These are phyloP conservation scores for Solanum verrucosum DNA, from an alignment of 257 asterid genomes.

Conservation along the genomic window DNA sequence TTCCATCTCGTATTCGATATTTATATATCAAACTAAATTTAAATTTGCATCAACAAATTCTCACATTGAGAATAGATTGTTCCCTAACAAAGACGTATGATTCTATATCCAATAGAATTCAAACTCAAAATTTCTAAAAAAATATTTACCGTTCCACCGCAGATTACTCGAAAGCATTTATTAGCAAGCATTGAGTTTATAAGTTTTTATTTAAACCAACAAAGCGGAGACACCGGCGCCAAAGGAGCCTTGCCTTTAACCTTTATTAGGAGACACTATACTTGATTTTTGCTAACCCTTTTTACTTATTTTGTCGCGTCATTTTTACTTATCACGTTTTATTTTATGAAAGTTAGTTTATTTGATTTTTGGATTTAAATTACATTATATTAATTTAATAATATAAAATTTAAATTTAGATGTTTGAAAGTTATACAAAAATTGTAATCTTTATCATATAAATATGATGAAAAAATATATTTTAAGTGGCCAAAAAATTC, in stretches of 20 bases:
- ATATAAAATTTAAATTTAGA: not conserved
- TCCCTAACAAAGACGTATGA: not conserved
- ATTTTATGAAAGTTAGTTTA: not conserved
- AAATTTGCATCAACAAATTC: not conserved
- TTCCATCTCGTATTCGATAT: not conserved
- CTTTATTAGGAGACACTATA: constrained; percentile 37
- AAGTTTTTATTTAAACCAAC: not conserved
- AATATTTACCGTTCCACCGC: not conserved
- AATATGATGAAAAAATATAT: not conserved
- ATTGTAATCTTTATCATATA: not conserved
- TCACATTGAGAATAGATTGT: not conserved
- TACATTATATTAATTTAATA: not conserved
- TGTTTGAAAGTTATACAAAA: not conserved
- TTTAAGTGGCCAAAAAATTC: no score
- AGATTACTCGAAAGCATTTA: not conserved
- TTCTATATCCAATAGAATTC: not conserved
- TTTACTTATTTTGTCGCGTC: not conserved
- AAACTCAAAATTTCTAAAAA: not conserved
- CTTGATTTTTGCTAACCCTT: constrained; percentile 31
- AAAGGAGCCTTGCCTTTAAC: constrained; percentile 39
- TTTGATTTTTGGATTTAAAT: not conserved
- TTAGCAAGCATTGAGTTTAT: not conserved
- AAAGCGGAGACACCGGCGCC: constrained; percentile 63
- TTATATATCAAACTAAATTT: not conserved
- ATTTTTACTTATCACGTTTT: not conserved